phyloP scores from a whole-genome alignment of 192 early-diverging fungal species.

The Rhizoclosmatium globosum region DNA sequence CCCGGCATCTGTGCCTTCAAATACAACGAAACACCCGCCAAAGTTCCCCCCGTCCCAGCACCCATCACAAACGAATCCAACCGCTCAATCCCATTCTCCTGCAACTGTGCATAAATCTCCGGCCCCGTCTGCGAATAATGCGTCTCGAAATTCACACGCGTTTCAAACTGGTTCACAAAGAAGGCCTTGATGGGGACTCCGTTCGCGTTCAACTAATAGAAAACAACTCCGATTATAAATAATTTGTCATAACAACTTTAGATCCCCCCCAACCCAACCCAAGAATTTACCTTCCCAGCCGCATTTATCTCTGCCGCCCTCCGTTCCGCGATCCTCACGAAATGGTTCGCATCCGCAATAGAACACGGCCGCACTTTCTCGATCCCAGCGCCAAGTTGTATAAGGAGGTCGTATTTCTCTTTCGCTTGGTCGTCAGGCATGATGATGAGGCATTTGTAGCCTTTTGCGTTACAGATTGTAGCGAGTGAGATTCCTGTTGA shows the following conservation, averaged over 20 bases:
- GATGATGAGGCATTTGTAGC: conserved; percentile 93
- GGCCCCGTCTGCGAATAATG: conserved; percentile 89
- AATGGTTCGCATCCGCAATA: conserved; percentile 91
- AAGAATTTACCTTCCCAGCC: conserved; percentile 17
- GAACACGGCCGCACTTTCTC: conserved; percentile 91
- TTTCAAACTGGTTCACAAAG: conserved; percentile 98
- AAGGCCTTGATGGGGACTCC: conserved; percentile 55
- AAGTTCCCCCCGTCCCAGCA: conserved; percentile 84
- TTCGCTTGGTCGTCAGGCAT: conserved; percentile 92
- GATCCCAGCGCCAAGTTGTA: conserved; percentile 84
- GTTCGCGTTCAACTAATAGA: conserved; percentile 23
- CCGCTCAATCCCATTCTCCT: conserved; percentile 9
- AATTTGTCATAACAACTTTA: background rate
- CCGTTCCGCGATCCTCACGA: conserved; percentile 87
- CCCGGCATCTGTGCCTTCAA: conserved; percentile 72
- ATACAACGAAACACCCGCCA: conserved; percentile 89
- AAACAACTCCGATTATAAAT: background rate
- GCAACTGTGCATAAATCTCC: conserved; percentile 83
- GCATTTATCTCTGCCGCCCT: conserved; percentile 75
- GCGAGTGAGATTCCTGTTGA: conserved; percentile 97
- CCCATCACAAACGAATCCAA: conserved; percentile 89
- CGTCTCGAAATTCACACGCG: conserved; percentile 75
- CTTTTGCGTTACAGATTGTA: conserved; percentile 85
- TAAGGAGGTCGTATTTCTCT: conserved; percentile 89
- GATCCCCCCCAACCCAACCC: background rate